Evolutionary conservation across 208 protist genomes (phyloP).

Genomic region (Histomonas meleagridis): DNA sequence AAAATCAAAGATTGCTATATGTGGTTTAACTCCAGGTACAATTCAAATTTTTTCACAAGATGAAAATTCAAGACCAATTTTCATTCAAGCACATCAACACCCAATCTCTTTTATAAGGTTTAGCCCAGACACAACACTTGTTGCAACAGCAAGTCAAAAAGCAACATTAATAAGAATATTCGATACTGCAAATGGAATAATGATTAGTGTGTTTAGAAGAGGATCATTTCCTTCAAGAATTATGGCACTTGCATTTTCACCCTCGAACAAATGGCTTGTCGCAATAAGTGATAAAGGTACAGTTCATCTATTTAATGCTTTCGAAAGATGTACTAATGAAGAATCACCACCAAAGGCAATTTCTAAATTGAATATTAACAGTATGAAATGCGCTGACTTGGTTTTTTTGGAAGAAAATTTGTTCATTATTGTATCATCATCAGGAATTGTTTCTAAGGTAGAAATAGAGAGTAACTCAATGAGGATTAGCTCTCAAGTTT

Average conservation of each 20-base stretch:
- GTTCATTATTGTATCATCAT: no score
- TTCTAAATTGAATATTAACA: not conserved
- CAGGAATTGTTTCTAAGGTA: no score
- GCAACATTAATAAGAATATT: constrained; percentile 15
- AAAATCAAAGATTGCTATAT: not conserved
- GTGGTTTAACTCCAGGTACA: not conserved
- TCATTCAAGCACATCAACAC: not conserved
- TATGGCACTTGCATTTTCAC: not conserved
- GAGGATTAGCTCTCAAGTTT: no score
- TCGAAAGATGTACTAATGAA: not conserved
- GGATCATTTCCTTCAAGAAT: not conserved
- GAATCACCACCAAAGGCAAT: not conserved
- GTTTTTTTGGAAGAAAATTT: no score
- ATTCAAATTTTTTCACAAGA: not conserved
- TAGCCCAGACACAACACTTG: not conserved
- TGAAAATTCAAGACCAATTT: constrained; percentile 2
- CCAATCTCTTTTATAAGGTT: not conserved
- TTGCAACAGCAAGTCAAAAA: not conserved
- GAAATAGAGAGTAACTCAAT: no score
- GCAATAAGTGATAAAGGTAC: not conserved
- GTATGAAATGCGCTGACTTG: not conserved
- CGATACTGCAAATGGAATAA: not conserved
- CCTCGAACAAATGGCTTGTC: not conserved
- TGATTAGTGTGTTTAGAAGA: not conserved
- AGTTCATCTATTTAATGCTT: not conserved